Evolutionary conservation across 768 basidiomycete species (phyloP).

Genomic region (Lactarius evosmus): DNA sequence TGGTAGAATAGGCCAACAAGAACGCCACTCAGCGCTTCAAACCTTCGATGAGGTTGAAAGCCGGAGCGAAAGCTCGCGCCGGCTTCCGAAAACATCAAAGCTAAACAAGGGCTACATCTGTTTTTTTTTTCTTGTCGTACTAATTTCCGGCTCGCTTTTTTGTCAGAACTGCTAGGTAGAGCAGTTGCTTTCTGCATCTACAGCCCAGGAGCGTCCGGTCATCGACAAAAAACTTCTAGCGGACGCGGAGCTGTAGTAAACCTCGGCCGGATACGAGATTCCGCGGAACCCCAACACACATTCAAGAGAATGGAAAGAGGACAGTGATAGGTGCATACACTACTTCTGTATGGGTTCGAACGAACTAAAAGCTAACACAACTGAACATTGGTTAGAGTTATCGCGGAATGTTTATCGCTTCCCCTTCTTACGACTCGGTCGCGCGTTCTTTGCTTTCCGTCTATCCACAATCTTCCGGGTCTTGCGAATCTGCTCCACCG

Average conservation of each 20-base stretch:
- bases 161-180: not conserved
- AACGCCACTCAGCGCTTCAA: not conserved
- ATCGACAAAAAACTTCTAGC: not conserved
- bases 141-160: not conserved
- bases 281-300: not conserved
- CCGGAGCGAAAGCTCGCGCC: not conserved
- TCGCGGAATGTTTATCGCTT: slow-evolving; percentile 26
- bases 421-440: slow-evolving; percentile 53
- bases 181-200: not conserved
- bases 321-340: not conserved
- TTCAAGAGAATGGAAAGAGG: not conserved
- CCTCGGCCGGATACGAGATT: not conserved
- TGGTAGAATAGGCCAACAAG: not conserved
- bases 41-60: not conserved
- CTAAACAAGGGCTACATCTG: slow-evolving; percentile 4
- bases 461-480: slow-evolving; percentile 61
- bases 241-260: slow-evolving; percentile 16
- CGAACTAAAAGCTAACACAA: not conserved
- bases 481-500: slow-evolving; percentile 83
- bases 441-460: slow-evolving; percentile 76
- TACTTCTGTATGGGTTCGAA: not conserved
- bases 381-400: not conserved
- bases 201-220: not conserved
- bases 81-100: not conserved
- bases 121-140: not conserved